These are phyloP conservation scores for Fagopyrum esculentum DNA, from an alignment of 148 eudicot species.

Conservation along the genomic window DNA sequence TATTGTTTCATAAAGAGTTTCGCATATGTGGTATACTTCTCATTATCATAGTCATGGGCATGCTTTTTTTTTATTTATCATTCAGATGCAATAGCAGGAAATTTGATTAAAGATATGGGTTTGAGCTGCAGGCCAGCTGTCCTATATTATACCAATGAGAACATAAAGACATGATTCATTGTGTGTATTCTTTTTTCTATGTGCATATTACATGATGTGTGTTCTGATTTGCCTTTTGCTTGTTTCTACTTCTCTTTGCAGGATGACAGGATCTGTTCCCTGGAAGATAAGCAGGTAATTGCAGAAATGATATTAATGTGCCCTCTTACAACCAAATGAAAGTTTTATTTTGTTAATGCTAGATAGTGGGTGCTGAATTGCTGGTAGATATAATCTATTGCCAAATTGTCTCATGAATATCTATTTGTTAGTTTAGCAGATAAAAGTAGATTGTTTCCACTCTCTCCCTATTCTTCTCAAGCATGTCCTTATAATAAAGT, in stretches of 20 bases:
- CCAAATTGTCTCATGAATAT: not conserved
- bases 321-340: not conserved
- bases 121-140: not conserved
- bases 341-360: not conserved
- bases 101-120: not conserved
- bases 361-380: not conserved
- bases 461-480: not conserved
- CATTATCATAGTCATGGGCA: not conserved
- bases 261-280: slow-evolving; percentile 50
- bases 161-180: not conserved
- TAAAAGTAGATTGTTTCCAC: not conserved
- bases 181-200: not conserved
- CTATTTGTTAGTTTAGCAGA: not conserved
- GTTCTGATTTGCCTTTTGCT: slow-evolving; percentile 1
- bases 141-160: not conserved
- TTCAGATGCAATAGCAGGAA: not conserved
- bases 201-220: not conserved
- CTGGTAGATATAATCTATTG: not conserved
- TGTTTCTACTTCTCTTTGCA: slow-evolving; percentile 24
- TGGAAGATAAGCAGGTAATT: slow-evolving; percentile 74
- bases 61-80: not conserved
- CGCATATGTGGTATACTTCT: not conserved
- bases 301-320: not conserved
- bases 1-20: not conserved
- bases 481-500: not conserved